These are phyloP conservation scores for Pycnococcus provasolii DNA, from an alignment of 139 green algal genomes.

Conservation along the genomic window DNA sequence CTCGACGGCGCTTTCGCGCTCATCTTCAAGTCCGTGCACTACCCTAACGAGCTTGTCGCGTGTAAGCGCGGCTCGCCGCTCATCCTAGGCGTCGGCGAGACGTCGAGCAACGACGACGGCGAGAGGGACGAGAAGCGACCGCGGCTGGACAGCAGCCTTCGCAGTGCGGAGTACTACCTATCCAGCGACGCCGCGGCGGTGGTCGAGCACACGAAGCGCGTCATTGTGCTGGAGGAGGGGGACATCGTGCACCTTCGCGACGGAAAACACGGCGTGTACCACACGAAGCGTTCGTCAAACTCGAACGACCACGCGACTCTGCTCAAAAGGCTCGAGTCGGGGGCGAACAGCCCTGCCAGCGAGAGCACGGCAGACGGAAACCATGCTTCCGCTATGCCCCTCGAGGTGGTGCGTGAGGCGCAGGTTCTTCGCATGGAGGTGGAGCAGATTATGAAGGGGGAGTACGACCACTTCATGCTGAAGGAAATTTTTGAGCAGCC, in stretches of 20 bases:
- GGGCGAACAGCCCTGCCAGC: constrained; percentile 12
- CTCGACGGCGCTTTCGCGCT: constrained; percentile 94
- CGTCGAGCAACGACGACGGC: neutral
- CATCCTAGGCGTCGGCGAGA: constrained; percentile 69
- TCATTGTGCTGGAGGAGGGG: constrained; percentile 89
- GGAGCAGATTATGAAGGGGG: constrained; percentile 93
- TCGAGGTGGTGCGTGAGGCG: constrained; percentile 56
- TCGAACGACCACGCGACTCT: too few relatives aligned
- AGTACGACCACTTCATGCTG: constrained; percentile 89
- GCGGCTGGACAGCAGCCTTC: neutral
- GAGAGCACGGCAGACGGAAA: too few relatives aligned
- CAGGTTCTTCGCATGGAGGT: constrained; percentile 88
- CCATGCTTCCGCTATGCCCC: constrained; percentile 4
- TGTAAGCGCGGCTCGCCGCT: constrained; percentile 88
- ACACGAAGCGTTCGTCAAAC: constrained; percentile 10
- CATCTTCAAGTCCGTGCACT: constrained; percentile 86
- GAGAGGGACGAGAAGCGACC: neutral
- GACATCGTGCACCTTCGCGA: constrained; percentile 76
- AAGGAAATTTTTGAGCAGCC: constrained; percentile 91
- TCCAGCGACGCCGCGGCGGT: constrained; percentile 86
- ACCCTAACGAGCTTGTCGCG: constrained; percentile 89
- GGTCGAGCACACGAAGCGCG: constrained; percentile 95
- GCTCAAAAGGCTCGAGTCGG: neutral
- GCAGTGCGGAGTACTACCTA: constrained; percentile 74
- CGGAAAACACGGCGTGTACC: constrained; percentile 32